Evolutionary conservation across 139 green algal species (phyloP), one percentile per base, ranked within the genome.

Genomic region (Limnomonas spitsbergensis): DNA sequence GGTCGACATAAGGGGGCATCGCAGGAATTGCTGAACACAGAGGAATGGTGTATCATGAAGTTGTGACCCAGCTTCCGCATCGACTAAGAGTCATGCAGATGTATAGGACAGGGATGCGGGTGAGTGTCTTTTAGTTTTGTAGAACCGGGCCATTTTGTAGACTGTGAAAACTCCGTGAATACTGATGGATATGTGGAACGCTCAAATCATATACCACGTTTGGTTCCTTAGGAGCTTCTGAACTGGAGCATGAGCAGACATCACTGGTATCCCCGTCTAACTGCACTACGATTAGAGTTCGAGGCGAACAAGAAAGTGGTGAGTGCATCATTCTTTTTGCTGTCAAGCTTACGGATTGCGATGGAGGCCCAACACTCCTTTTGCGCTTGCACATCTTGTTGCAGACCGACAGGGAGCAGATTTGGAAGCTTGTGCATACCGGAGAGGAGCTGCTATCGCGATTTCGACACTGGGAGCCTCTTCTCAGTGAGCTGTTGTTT

Each of bases 381-480:
- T n/a, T n/a, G n/a, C n/a, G n/a, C n/a, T n/a, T n/a, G n/a, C n/a
- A n/a, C n/a, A n/a, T 47, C 34, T 42, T 9, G 2, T 3, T 77
- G 31, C 76, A 87, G 83, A 83, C 79, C 0, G 79, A 84, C 73
- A 75, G 83, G 3, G 79, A 78, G 66, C 31, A 87, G 34, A 84
- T 84, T 47, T 68, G 53, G 1, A 84, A 81, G 70, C 47, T 68
- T 29, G 66, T 87, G 20, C 79, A 87, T 75, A 79, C 78, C 39
- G 83, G 83, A n/a, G 83, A 87, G 76, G 73, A 84, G 27, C 76
- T 87, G 76, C 61, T 87, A 24, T 78, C 83, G 9, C 66, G 83
- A 3, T 87, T 87, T 76, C 76, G 76, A 24, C 80, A 87, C 73
- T 87, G 83, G 83, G 83, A 87, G 83, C 83, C 83, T 27, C 7